phyloP scores from a whole-genome alignment of 305 asterid genomes.

The Fraxinus dipetala region DNA sequence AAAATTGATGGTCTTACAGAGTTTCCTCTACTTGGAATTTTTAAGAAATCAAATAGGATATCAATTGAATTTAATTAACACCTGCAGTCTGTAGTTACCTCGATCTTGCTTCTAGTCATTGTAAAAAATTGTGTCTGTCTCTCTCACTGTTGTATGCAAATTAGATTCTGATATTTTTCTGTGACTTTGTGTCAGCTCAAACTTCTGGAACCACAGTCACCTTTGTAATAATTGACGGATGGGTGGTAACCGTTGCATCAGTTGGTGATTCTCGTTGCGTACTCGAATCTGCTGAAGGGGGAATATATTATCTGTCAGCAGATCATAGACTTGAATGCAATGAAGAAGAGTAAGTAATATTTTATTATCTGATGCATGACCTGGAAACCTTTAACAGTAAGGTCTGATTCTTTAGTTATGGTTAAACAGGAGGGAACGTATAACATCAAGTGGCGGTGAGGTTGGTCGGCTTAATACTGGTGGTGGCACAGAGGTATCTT shows the following conservation, averaged over 20 bases:
- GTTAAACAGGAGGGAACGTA: constrained; percentile 83
- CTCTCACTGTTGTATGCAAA: neutral
- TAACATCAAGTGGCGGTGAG: constrained; percentile 93
- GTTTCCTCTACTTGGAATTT: neutral
- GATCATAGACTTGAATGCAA: constrained; percentile 95
- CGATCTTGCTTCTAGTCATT: neutral
- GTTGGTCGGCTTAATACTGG: constrained; percentile 97
- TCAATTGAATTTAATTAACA: neutral
- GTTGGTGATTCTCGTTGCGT: constrained; percentile 96
- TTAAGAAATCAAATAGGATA: neutral
- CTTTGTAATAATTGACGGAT: constrained; percentile 89
- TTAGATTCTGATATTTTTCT: constrained; percentile 14
- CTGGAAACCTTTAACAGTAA: constrained; percentile 1
- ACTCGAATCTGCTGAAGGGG: constrained; percentile 92
- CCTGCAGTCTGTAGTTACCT: neutral
- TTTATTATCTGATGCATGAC: constrained; percentile 10
- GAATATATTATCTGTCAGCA: constrained; percentile 76
- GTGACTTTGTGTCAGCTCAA: constrained; percentile 55
- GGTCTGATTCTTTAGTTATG: constrained; percentile 21
- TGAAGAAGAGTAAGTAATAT: constrained; percentile 78
- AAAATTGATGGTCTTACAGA: neutral
- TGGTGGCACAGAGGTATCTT: constrained; percentile 85
- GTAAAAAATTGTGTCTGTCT: neutral
- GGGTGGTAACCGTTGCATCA: constrained; percentile 91
- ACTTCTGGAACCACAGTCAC: constrained; percentile 97